These are phyloP conservation scores for Podila epicladia DNA, from an alignment of 192 early-diverging fungal genomes.

Conservation along the genomic window DNA sequence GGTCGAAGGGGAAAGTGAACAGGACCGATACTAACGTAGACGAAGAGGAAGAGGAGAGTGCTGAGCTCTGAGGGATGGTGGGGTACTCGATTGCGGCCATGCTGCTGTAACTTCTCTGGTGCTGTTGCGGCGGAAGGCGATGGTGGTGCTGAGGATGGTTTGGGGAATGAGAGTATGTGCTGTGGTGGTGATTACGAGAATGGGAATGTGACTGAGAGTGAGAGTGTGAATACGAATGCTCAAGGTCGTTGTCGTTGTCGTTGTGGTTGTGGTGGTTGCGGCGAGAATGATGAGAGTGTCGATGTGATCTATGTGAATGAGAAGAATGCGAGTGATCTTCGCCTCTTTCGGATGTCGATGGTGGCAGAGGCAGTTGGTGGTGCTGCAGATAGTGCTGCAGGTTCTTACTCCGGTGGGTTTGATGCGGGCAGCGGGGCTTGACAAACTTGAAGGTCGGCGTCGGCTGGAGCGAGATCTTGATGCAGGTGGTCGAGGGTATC, in stretches of 20 bases:
- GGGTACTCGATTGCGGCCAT: slow-evolving; percentile 30
- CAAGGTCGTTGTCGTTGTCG: slow-evolving; percentile 5
- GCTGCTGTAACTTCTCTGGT: background rate
- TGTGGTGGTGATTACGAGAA: slow-evolving; percentile 3
- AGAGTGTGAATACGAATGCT: slow-evolving; percentile 7
- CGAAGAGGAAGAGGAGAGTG: background rate
- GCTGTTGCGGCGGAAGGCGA: background rate
- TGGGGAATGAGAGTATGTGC: background rate
- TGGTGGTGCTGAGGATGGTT: slow-evolving; percentile 1
- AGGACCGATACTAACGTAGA: slow-evolving; percentile 1
- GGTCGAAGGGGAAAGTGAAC: background rate
- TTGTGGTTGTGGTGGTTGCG: slow-evolving; percentile 4
- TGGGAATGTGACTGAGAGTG: slow-evolving; percentile 8
- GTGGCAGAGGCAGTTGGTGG: slow-evolving; percentile 29
- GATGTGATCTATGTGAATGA: slow-evolving; percentile 2
- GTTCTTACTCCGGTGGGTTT: slow-evolving; percentile 11
- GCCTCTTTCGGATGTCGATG: background rate
- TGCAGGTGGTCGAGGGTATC: slow-evolving; percentile 45
- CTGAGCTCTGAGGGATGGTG: background rate
- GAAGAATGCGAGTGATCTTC: slow-evolving; percentile 6
- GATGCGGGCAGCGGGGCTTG: slow-evolving; percentile 45
- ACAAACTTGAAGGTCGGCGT: slow-evolving; percentile 35
- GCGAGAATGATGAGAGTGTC: background rate
- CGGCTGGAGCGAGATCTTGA: slow-evolving; percentile 50
- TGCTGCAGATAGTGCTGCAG: slow-evolving; percentile 25